Base-by-base conservation (phyloP, 306 rosid genomes). In the Aeschynomene evenia region DNA sequence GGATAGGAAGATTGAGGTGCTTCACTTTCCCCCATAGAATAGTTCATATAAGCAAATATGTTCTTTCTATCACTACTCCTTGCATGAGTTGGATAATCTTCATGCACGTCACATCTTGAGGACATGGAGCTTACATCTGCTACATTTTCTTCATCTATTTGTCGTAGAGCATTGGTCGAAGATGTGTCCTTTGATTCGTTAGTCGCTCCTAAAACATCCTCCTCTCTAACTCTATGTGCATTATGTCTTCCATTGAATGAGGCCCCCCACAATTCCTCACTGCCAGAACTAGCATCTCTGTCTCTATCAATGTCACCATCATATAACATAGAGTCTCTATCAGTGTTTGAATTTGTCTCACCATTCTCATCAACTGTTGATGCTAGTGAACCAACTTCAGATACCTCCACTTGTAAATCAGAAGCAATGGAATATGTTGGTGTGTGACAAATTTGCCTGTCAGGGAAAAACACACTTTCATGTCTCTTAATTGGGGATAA, bases 361-460 rank as follows among this genome's bases (percentile, higher is more conserved):
- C 24, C 83, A 46, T 70, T 85, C 16, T 81, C 96, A 12, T 80
- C 87, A 53, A 77, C 49, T 34, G 87, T 84, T 46, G 81, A 74
- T 13, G 96, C 66, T 56, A 85, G 88, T 14, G 99, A 91, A 50
- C 92, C 92, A 33, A 76, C 1, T 45, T 95, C 97, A n/a, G 99
- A 95, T 23, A 89, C 86, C 81, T 91, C 99, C 28, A 95, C 99
- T 78, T 95, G 96, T 63, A 91, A 21, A 49, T 95, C 99, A 70
- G 99, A 95, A 56, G 99, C 97, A 49, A 95, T 85, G 63, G 96
- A 95, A 69, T 48, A 79, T 9, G 92, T 74, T 28, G 85, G 90
- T 0, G 89, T 87, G 40, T 88, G 96, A 70, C 81, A 82, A 53
- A 65, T 19, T 2, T 68, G 66, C 7, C 83, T 77, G 7, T 63